Percentiles rank a stretch among this genome's conserved stretches.
Conservation (phyloP, 805 yeast species). For the Saccharomyces jurei region DNA sequence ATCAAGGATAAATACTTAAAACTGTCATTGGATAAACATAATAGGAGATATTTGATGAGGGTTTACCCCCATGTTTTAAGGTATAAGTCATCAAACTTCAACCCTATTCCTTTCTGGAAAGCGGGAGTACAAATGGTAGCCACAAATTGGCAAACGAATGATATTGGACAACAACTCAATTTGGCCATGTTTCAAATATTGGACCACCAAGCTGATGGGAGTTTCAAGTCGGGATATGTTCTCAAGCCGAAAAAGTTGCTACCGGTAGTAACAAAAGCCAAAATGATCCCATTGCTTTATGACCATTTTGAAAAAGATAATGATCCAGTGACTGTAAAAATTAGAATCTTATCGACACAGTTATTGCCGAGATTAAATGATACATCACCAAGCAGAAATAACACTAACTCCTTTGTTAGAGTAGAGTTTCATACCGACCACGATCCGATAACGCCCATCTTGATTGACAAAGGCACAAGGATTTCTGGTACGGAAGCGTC, state of each 20-base stretch:
- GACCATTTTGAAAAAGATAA: conserved; percentile 9
- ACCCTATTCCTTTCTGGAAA: conserved; percentile 74
- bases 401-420: conserved; percentile 20
- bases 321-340: conserved; percentile 17
- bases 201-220: conserved; percentile 27
- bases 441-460: conserved; percentile 15
- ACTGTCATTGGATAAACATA: conserved; percentile 64
- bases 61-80: conserved; percentile 80
- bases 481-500: conserved; percentile 10
- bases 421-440: conserved; percentile 18
- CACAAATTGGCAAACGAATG: conserved; percentile 92
- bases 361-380: conserved; percentile 68
- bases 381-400: conserved; percentile 23
- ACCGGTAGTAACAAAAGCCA: conserved; percentile 16
- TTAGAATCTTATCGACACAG: conserved; percentile 71
- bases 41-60: conserved; percentile 65
- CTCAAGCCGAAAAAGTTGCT: conserved; percentile 56
- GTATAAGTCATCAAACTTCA: conserved; percentile 70
- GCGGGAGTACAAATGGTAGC: conserved; percentile 92
- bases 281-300: conserved; percentile 20
- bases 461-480: conserved; percentile 11
- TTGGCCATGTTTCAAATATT: conserved; percentile 68
- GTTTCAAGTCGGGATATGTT: conserved; percentile 55
- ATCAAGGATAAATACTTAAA: conserved; percentile 50
- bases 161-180: conserved; percentile 80